Evolutionary conservation across 2,329 filamentous ascomycete species (phyloP).

Genomic region (Ramichloridium luteum): DNA sequence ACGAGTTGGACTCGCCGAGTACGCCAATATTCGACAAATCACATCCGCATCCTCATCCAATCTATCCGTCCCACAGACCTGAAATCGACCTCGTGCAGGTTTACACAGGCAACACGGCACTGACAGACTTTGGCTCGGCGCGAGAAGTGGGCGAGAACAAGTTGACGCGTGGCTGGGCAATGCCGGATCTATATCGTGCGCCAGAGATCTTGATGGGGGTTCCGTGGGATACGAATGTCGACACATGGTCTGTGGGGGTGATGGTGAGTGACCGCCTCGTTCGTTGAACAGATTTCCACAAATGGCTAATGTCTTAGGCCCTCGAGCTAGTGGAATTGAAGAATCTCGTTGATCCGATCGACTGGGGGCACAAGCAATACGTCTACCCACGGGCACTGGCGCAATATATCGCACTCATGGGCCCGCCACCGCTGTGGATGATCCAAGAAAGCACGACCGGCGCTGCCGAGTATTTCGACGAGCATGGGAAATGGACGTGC

Average conservation of each 20-base stretch:
- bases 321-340: conserved; percentile 21
- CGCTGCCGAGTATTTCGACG: conserved; percentile 5
- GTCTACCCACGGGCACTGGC: conserved; percentile 18
- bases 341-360: conserved; percentile 21
- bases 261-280: conserved; percentile 13
- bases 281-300: no score
- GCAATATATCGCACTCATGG: conserved; percentile 17
- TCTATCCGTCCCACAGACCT: conserved; percentile 4
- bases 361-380: conserved; percentile 17
- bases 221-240: conserved; percentile 16
- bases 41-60: no score
- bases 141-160: conserved; percentile 7
- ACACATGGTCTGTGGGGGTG: conserved; percentile 19
- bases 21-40: conserved; percentile 1
- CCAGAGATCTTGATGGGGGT: conserved; percentile 16
- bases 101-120: conserved; percentile 9
- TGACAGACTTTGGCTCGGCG: conserved; percentile 17
- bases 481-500: conserved; percentile 14
- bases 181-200: conserved; percentile 18
- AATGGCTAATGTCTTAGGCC: conserved; percentile 9
- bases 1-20: conserved; percentile 2
- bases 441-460: conserved; percentile 3
- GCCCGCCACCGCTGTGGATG: conserved; percentile 3
- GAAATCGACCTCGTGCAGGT: conserved; percentile 2
- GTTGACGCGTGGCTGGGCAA: conserved; percentile 5